Conservation (phyloP, 2,329 filamentous ascomycete genomes). For the Acrocalymma vagum region DNA sequence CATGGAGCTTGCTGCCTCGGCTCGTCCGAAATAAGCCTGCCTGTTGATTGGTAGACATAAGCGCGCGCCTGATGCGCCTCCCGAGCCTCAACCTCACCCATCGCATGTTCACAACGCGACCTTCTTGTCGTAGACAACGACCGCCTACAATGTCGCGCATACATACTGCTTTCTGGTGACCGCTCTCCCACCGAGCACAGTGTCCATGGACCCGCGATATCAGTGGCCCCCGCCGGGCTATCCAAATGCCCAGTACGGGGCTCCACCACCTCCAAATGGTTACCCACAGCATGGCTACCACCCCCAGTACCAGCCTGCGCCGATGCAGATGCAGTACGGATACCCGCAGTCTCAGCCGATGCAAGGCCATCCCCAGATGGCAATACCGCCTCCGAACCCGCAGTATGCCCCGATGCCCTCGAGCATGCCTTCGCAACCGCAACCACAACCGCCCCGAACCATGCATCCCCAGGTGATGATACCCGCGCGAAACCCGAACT, state of each 20-base stretch:
- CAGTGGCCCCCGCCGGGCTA: conserved; percentile 43
- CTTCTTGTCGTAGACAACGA: no score
- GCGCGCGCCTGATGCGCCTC: conserved; percentile 15
- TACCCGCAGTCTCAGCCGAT: conserved; percentile 31
- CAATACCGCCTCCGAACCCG: conserved; percentile 32
- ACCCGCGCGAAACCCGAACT: conserved; percentile 28
- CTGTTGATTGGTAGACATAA: no score
- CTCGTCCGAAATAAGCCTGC: no score
- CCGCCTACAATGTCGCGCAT: conserved; percentile 26
- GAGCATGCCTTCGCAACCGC: conserved; percentile 12
- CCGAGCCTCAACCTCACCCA: conserved; percentile 10
- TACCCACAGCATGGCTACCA: conserved; percentile 38
- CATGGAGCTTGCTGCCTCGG: no score
- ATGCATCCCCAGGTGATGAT: conserved; percentile 39
- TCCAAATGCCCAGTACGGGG: conserved; percentile 37
- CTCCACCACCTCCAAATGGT: conserved; percentile 32
- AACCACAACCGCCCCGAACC: conserved; percentile 26
- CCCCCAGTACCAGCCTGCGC: conserved; percentile 29
- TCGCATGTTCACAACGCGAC: conserved; percentile 19
- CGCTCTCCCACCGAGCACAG: not conserved
- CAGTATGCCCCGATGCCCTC: conserved; percentile 30
- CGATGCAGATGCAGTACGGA: conserved; percentile 27
- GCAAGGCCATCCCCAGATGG: conserved; percentile 23
- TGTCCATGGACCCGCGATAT: conserved; percentile 43
- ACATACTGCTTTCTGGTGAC: conserved; percentile 23